These are phyloP conservation scores for Cladophialophora carrionii DNA, from an alignment of 2,329 filamentous ascomycete genomes.

Conservation along the genomic window DNA sequence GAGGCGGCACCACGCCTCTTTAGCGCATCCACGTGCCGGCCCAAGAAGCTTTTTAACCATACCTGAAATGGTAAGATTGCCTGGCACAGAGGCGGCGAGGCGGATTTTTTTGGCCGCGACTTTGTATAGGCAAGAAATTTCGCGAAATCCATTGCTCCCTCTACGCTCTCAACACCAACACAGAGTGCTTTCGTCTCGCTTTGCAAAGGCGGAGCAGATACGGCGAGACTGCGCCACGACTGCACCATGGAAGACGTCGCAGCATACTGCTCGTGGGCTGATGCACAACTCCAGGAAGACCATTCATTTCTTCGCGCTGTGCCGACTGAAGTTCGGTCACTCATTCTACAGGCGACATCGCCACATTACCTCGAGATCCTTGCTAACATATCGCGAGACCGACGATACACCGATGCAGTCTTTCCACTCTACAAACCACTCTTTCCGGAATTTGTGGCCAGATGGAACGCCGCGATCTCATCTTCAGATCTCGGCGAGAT, in stretches of 20 bases:
- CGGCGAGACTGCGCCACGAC: not conserved
- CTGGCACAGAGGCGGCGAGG: not conserved
- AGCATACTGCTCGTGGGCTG: constrained; percentile 39
- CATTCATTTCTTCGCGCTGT: constrained; percentile 64
- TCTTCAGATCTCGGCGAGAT: constrained; percentile 27
- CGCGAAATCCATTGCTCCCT: constrained; percentile 8
- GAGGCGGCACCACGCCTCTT: too few relatives aligned
- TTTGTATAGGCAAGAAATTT: not conserved
- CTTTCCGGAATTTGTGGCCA: constrained; percentile 79
- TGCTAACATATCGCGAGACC: constrained; percentile 68
- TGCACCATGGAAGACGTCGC: constrained; percentile 40
- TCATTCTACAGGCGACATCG: constrained; percentile 66
- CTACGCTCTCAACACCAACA: not conserved
- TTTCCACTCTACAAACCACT: constrained; percentile 74
- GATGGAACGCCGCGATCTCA: constrained; percentile 63
- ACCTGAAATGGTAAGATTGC: too few relatives aligned
- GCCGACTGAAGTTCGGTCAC: constrained; percentile 69
- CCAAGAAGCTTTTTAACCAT: too few relatives aligned
- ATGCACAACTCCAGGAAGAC: constrained; percentile 48
- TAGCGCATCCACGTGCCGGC: too few relatives aligned
- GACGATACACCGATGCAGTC: constrained; percentile 70
- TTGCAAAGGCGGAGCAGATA: not conserved
- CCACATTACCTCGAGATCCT: constrained; percentile 72
- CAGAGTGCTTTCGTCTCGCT: not conserved
- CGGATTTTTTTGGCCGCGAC: not conserved